A percentile compares a stretch with the other conserved stretches of the same genome.
These are phyloP conservation scores for Physcomitrium patens DNA, from an alignment of 225 moss, liverwort and hornwort species.

Conservation along the genomic window DNA sequence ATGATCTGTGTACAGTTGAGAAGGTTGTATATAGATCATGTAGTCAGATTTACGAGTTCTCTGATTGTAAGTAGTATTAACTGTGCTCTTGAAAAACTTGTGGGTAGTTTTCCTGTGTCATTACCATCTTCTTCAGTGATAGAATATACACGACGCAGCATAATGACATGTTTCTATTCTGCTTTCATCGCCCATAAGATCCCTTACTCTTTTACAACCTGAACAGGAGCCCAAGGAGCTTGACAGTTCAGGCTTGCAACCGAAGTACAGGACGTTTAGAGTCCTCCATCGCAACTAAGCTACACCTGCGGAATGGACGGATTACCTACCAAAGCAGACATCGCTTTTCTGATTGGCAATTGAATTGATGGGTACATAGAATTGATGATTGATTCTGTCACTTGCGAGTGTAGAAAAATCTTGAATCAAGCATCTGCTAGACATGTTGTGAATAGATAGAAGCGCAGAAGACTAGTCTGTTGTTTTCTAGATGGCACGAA, in stretches of 20 bases:
- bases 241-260: constrained; percentile 54
- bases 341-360: constrained; percentile 19
- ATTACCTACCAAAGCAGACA: constrained; percentile 51
- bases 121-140: no score
- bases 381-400: background rate
- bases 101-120: no score
- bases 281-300: constrained; percentile 31
- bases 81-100: no score
- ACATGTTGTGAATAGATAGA: background rate
- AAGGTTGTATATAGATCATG: no score
- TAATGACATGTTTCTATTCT: no score
- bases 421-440: background rate
- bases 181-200: no score
- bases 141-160: no score
- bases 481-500: background rate
- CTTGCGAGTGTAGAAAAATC: background rate
- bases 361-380: no score
- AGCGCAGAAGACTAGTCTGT: background rate
- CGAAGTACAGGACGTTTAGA: constrained; percentile 60
- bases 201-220: no score
- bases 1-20: no score
- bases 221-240: constrained; percentile 63
- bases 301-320: constrained; percentile 62
- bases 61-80: no score
- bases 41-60: no score